A percentile compares a stretch with the other conserved stretches of the same genome.
These are phyloP conservation scores for Hypoxylon sp. DNA, from an alignment of 2,329 filamentous ascomycete species.

Conservation along the genomic window DNA sequence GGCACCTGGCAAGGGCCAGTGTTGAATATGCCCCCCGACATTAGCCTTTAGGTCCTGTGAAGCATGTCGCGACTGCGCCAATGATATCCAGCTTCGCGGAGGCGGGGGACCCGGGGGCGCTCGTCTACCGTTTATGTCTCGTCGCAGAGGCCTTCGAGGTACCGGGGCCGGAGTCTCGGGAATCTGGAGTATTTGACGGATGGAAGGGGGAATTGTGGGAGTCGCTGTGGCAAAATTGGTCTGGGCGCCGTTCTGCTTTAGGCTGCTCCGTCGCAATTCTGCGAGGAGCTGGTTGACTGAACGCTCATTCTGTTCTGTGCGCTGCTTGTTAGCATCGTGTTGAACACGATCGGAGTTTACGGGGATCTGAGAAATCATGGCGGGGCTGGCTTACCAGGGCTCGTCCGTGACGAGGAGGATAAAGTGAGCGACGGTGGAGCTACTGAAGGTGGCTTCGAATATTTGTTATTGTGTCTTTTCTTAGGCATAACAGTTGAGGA, in stretches of 20 bases:
- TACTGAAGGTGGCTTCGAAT: slow-evolving; percentile 72
- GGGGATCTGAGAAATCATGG: not conserved
- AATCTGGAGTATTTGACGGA: slow-evolving; percentile 72
- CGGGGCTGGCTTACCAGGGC: slow-evolving; percentile 39
- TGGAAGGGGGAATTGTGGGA: slow-evolving; percentile 71
- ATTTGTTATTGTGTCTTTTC: slow-evolving; percentile 70
- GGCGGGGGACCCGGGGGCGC: slow-evolving; percentile 72
- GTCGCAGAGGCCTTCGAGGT: slow-evolving; percentile 62
- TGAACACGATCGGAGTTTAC: not conserved
- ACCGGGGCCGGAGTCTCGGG: slow-evolving; percentile 69
- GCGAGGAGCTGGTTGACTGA: slow-evolving; percentile 74
- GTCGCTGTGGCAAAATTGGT: slow-evolving; percentile 52
- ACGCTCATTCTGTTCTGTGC: slow-evolving; percentile 55
- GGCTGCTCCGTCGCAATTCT: slow-evolving; percentile 65
- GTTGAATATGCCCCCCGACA: slow-evolving; percentile 35
- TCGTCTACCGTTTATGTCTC: slow-evolving; percentile 65
- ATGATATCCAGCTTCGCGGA: slow-evolving; percentile 69
- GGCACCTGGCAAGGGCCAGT: slow-evolving; percentile 60
- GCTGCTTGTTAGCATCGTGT: slow-evolving; percentile 13
- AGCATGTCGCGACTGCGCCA: slow-evolving; percentile 54
- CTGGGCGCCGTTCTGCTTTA: slow-evolving; percentile 50
- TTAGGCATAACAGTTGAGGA: slow-evolving; percentile 68
- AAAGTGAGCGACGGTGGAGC: slow-evolving; percentile 65
- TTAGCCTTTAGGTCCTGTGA: slow-evolving; percentile 40
- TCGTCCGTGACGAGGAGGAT: slow-evolving; percentile 55